Evolutionary conservation across 2,329 filamentous ascomycete genomes (phyloP).

Genomic region (Hypoxylon sp.): DNA sequence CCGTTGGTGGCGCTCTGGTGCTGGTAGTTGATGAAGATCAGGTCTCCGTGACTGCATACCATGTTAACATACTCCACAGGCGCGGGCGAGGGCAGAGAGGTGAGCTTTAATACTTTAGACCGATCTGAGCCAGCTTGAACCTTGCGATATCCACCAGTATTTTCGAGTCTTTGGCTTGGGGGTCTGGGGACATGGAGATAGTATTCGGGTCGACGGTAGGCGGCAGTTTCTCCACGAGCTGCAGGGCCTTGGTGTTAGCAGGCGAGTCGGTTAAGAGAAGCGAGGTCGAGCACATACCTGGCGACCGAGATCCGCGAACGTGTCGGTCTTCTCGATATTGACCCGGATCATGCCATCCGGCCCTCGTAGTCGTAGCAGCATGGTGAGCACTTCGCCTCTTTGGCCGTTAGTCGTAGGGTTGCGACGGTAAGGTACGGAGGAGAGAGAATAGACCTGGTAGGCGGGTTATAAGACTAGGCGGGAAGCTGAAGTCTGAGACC

Average conservation of each 20-base stretch:
- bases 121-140: conserved; percentile 65
- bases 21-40: conserved; percentile 86
- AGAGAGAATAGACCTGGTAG: neutral
- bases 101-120: conserved; percentile 60
- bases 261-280: neutral
- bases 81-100: neutral
- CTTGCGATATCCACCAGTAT: conserved; percentile 64
- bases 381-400: conserved; percentile 51
- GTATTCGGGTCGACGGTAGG: conserved; percentile 67
- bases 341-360: conserved; percentile 93
- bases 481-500: neutral
- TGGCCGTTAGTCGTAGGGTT: conserved; percentile 1
- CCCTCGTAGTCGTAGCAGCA: conserved; percentile 87
- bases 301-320: conserved; percentile 70
- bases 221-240: conserved; percentile 68
- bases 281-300: conserved; percentile 51
- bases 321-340: conserved; percentile 75
- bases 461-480: neutral
- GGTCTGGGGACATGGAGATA: conserved; percentile 69
- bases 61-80: conserved; percentile 40
- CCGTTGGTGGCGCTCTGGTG: conserved; percentile 57
- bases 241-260: conserved; percentile 27
- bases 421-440: neutral
- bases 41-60: conserved; percentile 77
- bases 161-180: conserved; percentile 65